Conservation (phyloP, 495 filamentous ascomycete species). For the Extremus antarcticus region DNA sequence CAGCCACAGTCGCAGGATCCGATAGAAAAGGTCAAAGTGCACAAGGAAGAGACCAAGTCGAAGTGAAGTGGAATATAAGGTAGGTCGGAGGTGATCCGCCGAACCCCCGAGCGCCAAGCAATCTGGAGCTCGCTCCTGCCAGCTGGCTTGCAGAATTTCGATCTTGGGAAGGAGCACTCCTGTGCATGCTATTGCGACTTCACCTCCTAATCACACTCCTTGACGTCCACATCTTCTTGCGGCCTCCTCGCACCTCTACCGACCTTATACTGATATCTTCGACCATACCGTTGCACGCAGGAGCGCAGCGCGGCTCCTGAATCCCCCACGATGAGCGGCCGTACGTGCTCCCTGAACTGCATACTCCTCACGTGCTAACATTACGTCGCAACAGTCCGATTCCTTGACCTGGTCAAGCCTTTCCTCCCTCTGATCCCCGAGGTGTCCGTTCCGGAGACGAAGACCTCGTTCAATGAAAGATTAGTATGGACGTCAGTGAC, state of each 20-base stretch:
- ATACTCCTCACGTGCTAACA: background rate
- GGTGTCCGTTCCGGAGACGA: slow-evolving; percentile 92
- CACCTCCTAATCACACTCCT: background rate
- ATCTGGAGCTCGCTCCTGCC: background rate
- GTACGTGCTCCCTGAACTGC: background rate
- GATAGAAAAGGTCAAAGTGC: no score
- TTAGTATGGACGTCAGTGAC: slow-evolving; percentile 99
- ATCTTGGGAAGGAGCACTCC: background rate
- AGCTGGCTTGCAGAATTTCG: background rate
- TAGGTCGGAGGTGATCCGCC: background rate
- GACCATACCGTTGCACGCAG: no score
- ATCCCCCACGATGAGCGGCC: background rate
- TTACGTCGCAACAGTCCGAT: slow-evolving; percentile 59
- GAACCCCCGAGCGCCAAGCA: background rate
- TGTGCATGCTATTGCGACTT: background rate
- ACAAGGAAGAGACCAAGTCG: background rate
- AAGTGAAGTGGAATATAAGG: background rate
- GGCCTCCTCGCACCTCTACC: background rate
- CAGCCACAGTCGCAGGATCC: no score
- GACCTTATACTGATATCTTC: background rate
- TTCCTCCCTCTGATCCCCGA: slow-evolving; percentile 98
- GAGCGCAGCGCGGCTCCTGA: background rate
- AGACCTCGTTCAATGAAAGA: slow-evolving; percentile 83
- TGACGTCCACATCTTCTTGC: background rate
- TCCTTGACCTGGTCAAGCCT: slow-evolving; percentile 98